A percentile compares a stretch with the other conserved stretches of the same genome.
Evolutionary conservation across 805 yeast species (phyloP).

Genomic region (Schwanniomyces polymorphus): DNA sequence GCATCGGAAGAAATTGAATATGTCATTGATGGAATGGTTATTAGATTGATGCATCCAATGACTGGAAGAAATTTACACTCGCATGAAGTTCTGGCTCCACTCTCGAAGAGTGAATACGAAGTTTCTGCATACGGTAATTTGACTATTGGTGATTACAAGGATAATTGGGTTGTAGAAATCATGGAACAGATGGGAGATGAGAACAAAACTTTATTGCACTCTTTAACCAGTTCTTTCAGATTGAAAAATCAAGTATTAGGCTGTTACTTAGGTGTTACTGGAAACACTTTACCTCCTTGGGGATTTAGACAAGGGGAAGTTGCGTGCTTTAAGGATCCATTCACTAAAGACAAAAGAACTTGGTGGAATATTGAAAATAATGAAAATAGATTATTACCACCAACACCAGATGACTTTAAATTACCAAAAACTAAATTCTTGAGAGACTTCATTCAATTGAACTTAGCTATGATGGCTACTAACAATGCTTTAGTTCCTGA

Average conservation of each 20-base stretch:
- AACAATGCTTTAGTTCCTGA: constrained; percentile 83
- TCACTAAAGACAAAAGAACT: constrained; percentile 74
- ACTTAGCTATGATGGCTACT: constrained; percentile 80
- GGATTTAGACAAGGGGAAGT: constrained; percentile 98
- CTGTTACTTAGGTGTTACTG: constrained; percentile 86
- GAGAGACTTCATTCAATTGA: constrained; percentile 68
- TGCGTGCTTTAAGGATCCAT: constrained; percentile 69
- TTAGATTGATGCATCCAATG: constrained; percentile 61
- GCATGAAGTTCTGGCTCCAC: constrained; percentile 65
- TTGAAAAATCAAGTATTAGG: constrained; percentile 65
- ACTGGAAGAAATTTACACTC: constrained; percentile 73
- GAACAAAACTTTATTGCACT: constrained; percentile 60
- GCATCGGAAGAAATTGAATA: constrained; percentile 33
- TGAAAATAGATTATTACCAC: constrained; percentile 56
- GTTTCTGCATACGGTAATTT: constrained; percentile 74
- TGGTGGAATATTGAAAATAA: constrained; percentile 88
- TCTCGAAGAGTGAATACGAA: constrained; percentile 54
- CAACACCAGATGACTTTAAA: constrained; percentile 59
- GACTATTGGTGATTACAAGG: constrained; percentile 66
- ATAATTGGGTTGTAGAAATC: constrained; percentile 76
- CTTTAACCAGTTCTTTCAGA: constrained; percentile 82
- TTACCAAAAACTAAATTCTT: constrained; percentile 74
- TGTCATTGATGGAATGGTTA: constrained; percentile 57
- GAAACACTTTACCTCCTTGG: constrained; percentile 86
- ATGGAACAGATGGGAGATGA: constrained; percentile 58